Percentiles rank a stretch among this genome's conserved stretches.
These are phyloP conservation scores for Acanthochlamys bracteata DNA, from an alignment of 106 monocot species.

Conservation along the genomic window DNA sequence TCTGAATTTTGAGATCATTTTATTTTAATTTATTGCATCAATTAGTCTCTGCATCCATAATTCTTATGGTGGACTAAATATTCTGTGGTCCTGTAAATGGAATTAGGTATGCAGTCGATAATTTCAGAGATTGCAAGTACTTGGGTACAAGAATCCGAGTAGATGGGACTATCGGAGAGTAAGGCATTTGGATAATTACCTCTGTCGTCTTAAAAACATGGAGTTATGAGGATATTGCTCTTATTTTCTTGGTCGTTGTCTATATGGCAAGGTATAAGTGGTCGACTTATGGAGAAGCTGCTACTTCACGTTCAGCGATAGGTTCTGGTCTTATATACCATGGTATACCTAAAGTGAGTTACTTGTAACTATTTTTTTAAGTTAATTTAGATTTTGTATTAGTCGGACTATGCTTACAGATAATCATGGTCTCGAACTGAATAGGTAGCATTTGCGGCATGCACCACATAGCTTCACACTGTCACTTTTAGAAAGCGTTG, in stretches of 20 bases:
- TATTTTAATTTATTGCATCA: not conserved
- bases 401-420: not conserved
- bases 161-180: conserved; percentile 97
- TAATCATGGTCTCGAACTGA: not conserved
- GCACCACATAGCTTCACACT: too few species aligned
- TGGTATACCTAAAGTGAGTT: conserved; percentile 73
- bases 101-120: conserved; percentile 63
- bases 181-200: conserved; percentile 16
- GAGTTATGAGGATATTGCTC: not conserved
- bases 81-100: not conserved
- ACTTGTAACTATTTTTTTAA: not conserved
- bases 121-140: conserved; percentile 72
- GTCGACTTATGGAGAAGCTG: conserved; percentile 93
- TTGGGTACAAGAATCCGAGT: conserved; percentile 74
- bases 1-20: not conserved
- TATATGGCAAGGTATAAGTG: conserved; percentile 71
- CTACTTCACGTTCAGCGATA: conserved; percentile 66
- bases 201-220: not conserved
- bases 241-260: conserved; percentile 5
- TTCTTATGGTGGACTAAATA: not conserved
- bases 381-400: too few species aligned
- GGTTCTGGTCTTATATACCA: conserved; percentile 78
- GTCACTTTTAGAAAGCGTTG: too few species aligned
- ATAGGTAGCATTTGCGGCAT: too few species aligned
- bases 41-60: not conserved